A percentile compares a stretch with the other conserved stretches of the same genome.
Evolutionary conservation across 2,329 filamentous ascomycete genomes (phyloP).

Genomic region (Lecanosticta acicola): DNA sequence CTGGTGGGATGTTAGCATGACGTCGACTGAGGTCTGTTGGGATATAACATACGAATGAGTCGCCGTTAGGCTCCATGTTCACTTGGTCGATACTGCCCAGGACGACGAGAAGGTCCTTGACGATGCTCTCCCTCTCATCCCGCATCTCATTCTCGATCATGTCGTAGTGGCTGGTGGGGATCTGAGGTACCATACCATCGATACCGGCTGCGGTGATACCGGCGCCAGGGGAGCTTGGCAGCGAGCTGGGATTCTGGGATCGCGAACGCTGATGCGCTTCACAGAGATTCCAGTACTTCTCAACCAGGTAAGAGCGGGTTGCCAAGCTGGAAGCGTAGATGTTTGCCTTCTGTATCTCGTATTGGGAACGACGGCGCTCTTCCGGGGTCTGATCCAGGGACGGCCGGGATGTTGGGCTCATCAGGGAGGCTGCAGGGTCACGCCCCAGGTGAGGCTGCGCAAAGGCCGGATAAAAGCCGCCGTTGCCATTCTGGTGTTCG

Average conservation of each 20-base stretch:
- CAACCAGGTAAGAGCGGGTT: conserved; percentile 77
- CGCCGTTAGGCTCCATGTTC: conserved; percentile 71
- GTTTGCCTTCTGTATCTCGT: conserved; percentile 88
- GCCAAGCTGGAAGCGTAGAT: conserved; percentile 77
- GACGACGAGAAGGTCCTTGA: conserved; percentile 70
- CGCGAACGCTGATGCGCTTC: conserved; percentile 50
- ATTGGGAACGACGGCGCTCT: conserved; percentile 54
- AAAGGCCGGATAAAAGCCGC: conserved; percentile 22
- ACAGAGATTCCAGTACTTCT: conserved; percentile 74
- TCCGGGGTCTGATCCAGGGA: conserved; percentile 33
- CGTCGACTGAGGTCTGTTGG: neutral
- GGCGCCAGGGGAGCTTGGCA: conserved; percentile 29
- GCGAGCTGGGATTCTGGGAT: conserved; percentile 41
- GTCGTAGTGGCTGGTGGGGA: conserved; percentile 33
- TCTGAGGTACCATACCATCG: conserved; percentile 31
- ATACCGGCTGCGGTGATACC: conserved; percentile 35
- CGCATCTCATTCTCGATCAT: conserved; percentile 60
- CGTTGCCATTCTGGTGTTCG: conserved; percentile 20
- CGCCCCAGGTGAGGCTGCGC: conserved; percentile 21
- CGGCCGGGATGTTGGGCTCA: conserved; percentile 30
- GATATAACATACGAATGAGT: conserved; percentile 52
- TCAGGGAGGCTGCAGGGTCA: conserved; percentile 26
- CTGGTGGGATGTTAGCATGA: conserved; percentile 31
- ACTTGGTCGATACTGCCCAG: conserved; percentile 73
- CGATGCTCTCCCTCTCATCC: conserved; percentile 72